A percentile compares a stretch with the other conserved stretches of the same genome.
These are phyloP conservation scores for Acrodontium crateriforme DNA, from an alignment of 2,329 filamentous ascomycete genomes.

Conservation along the genomic window DNA sequence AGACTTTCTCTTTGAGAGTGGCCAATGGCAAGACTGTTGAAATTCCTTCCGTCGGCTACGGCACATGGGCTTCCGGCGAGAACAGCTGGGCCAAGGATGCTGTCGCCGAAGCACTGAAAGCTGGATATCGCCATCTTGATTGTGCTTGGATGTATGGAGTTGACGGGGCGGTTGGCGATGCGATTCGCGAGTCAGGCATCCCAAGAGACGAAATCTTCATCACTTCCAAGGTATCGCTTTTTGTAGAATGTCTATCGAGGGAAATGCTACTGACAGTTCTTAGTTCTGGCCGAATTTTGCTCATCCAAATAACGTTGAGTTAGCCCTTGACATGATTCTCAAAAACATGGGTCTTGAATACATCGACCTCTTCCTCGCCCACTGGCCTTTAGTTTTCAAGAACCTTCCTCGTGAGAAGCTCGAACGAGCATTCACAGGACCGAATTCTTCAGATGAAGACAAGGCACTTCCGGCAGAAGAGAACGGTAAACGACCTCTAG, in stretches of 20 bases:
- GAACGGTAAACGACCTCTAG: conserved; percentile 8
- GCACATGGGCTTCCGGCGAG: conserved; percentile 14
- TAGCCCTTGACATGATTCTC: conserved; percentile 24
- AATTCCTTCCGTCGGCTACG: conserved; percentile 15
- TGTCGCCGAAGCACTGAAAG: conserved; percentile 10
- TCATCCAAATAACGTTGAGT: conserved; percentile 12
- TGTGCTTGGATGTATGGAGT: conserved; percentile 17
- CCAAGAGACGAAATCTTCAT: conserved; percentile 15
- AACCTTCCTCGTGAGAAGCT: conserved; percentile 7
- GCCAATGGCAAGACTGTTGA: conserved; percentile 12
- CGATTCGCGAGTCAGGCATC: conserved; percentile 12
- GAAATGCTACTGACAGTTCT: not conserved
- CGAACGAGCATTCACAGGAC: conserved; percentile 6
- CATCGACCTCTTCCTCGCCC: conserved; percentile 30
- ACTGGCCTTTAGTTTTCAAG: conserved; percentile 23
- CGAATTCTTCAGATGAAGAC: conserved; percentile 5
- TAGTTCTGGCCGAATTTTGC: conserved; percentile 13
- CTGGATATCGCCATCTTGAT: conserved; percentile 17
- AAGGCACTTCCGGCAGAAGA: conserved; percentile 4
- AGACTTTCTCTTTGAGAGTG: conserved; percentile 10
- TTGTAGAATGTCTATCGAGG: not conserved
- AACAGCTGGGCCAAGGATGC: conserved; percentile 14
- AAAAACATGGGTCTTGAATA: conserved; percentile 27
- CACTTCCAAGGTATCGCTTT: conserved; percentile 5
- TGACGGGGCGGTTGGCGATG: conserved; percentile 10